These are phyloP conservation scores for Bipolaris oryzae DNA, from an alignment of 2,329 filamentous ascomycete genomes.

Conservation along the genomic window DNA sequence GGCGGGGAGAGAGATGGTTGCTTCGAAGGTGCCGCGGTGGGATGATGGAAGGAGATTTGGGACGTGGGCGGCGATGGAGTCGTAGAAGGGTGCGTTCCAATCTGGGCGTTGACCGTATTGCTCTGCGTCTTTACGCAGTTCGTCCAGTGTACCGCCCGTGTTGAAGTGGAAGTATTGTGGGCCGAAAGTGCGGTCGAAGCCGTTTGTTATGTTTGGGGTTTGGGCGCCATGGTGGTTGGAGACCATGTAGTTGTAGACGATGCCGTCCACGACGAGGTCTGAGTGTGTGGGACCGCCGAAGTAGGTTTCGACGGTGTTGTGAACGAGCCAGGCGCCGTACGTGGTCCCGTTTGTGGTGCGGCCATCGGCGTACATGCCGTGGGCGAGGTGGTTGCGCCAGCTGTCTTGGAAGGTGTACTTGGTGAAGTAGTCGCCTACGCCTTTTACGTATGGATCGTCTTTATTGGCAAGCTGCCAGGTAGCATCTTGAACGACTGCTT, in stretches of 20 bases:
- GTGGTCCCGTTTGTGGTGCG: slow-evolving; percentile 58
- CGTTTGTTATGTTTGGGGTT: slow-evolving; percentile 67
- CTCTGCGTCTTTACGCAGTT: slow-evolving; percentile 60
- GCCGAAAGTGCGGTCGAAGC: slow-evolving; percentile 70
- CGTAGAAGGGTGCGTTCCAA: slow-evolving; percentile 67
- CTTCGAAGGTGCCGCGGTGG: slow-evolving; percentile 58
- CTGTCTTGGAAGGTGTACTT: slow-evolving; percentile 68
- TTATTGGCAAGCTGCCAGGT: slow-evolving; percentile 66
- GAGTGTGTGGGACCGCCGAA: slow-evolving; percentile 67
- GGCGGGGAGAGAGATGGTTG: slow-evolving; percentile 58
- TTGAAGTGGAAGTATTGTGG: slow-evolving; percentile 70
- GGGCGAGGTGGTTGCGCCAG: slow-evolving; percentile 64
- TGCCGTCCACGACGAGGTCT: slow-evolving; percentile 67
- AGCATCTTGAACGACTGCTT: slow-evolving; percentile 64
- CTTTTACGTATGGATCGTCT: slow-evolving; percentile 61
- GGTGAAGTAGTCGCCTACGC: slow-evolving; percentile 67
- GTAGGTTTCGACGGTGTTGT: slow-evolving; percentile 69
- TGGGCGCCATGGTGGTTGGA: slow-evolving; percentile 67
- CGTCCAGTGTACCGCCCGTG: slow-evolving; percentile 51
- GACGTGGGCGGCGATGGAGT: slow-evolving; percentile 65
- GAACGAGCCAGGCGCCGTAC: slow-evolving; percentile 67
- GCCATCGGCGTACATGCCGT: slow-evolving; percentile 62
- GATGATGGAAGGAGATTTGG: slow-evolving; percentile 64
- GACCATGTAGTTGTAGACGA: slow-evolving; percentile 66
- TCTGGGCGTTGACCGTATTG: slow-evolving; percentile 55